Conservation (phyloP, 164 flowering plant species). For the Kalanchoe fedtschenkoi region DNA sequence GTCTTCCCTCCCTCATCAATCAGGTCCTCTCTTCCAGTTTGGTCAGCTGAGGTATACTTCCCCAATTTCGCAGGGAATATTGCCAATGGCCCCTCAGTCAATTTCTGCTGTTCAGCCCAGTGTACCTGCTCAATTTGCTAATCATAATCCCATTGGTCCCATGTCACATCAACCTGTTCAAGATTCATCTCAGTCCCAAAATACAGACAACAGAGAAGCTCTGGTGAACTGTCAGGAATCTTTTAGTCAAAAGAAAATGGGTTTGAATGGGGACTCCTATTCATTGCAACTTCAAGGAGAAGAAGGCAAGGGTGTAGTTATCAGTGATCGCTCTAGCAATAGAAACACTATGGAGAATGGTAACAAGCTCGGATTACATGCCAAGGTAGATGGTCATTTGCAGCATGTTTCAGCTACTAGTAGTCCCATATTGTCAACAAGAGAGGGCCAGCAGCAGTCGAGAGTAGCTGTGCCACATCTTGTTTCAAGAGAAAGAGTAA, state of each 20-base stretch:
- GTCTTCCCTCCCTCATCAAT: constrained; percentile 51
- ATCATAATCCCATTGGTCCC: constrained; percentile 30
- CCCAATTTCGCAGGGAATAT: constrained; percentile 65
- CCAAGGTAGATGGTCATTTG: constrained; percentile 18
- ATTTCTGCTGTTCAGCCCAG: constrained; percentile 56
- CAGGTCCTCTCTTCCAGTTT: constrained; percentile 85
- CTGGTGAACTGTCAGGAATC: neutral
- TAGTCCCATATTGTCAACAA: neutral
- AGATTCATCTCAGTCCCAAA: constrained; percentile 18
- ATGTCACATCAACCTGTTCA: constrained; percentile 26
- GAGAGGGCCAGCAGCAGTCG: neutral
- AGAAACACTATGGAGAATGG: neutral
- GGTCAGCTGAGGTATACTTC: constrained; percentile 81
- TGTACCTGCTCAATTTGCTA: constrained; percentile 32
- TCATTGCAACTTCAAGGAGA: neutral
- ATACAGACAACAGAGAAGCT: neutral
- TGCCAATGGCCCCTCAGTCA: constrained; percentile 62
- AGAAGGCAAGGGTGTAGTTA: neutral
- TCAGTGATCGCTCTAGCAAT: too few species aligned
- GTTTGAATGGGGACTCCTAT: neutral
- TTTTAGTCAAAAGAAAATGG: neutral
- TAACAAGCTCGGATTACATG: neutral
- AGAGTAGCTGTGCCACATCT: constrained; percentile 13
- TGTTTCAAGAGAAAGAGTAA: constrained; percentile 25
- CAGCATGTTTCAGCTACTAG: constrained; percentile 13